phyloP scores from a whole-genome alignment of 352 stramenopile species.

The Globisporangium cystogenes region DNA sequence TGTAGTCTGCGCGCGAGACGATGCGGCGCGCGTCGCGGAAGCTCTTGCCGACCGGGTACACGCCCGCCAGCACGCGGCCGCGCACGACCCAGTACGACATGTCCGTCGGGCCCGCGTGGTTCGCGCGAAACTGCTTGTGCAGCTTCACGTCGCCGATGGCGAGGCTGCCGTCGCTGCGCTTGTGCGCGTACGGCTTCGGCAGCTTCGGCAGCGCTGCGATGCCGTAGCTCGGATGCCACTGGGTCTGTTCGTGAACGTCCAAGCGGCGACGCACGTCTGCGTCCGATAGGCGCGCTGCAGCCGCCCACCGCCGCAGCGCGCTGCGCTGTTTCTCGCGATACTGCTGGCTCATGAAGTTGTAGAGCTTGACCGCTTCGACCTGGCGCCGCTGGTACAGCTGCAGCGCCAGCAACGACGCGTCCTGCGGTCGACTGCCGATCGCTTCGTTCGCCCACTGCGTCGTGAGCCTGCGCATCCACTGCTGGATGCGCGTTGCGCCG shows the following conservation, averaged over 20 bases:
- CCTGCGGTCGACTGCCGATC: constrained; percentile 5
- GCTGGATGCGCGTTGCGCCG: constrained; percentile 27
- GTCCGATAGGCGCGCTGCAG: constrained; percentile 8
- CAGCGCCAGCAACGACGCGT: constrained; percentile 29
- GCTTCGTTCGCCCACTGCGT: constrained; percentile 8
- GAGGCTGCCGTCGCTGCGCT: constrained; percentile 31
- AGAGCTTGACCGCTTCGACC: constrained; percentile 35
- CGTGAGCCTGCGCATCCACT: constrained; percentile 30
- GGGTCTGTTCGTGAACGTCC: constrained; percentile 12
- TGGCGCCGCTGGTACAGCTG: constrained; percentile 40
- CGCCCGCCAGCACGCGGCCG: constrained; percentile 41
- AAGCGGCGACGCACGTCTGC: constrained; percentile 11
- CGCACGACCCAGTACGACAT: constrained; percentile 71
- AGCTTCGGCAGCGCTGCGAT: constrained; percentile 53
- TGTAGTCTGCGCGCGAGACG: constrained; percentile 41
- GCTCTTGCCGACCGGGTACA: constrained; percentile 42
- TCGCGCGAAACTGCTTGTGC: constrained; percentile 63
- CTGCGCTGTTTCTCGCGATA: constrained; percentile 18
- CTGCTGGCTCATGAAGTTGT: constrained; percentile 30
- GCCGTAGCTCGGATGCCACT: constrained; percentile 67
- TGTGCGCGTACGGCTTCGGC: constrained; percentile 26
- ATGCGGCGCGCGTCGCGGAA: constrained; percentile 39
- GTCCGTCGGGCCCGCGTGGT: constrained; percentile 57
- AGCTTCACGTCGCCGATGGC: constrained; percentile 47
- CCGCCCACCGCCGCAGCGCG: constrained; percentile 24